Conservation (phyloP, 352 stramenopile species). For the Plasmopara muralis region DNA sequence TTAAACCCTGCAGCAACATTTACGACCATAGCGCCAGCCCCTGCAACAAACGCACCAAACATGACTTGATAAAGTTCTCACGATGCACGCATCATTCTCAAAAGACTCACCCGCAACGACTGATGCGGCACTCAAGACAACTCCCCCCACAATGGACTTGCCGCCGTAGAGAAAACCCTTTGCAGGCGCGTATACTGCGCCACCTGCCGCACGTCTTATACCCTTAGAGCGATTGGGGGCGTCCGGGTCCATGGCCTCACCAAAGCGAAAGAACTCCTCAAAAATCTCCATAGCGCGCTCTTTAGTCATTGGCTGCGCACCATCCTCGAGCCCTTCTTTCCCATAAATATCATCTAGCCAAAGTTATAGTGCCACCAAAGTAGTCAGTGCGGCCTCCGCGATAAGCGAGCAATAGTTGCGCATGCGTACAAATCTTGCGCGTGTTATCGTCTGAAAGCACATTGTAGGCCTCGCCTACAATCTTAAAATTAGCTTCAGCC, state of each 20-base stretch:
- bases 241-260: conserved; percentile 78
- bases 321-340: conserved; percentile 87
- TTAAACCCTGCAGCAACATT: conserved; percentile 80
- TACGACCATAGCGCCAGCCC: conserved; percentile 71
- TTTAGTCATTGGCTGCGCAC: conserved; percentile 75
- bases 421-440: conserved; percentile 78
- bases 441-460: conserved; percentile 89
- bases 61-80: too few relatives aligned
- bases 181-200: conserved; percentile 71
- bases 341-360: conserved; percentile 24
- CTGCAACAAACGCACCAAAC: conserved; percentile 15
- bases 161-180: conserved; percentile 81
- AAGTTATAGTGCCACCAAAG: neutral
- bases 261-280: conserved; percentile 82
- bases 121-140: conserved; percentile 79
- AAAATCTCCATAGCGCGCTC: conserved; percentile 82
- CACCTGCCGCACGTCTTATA: conserved; percentile 65
- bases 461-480: conserved; percentile 92
- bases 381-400: conserved; percentile 3
- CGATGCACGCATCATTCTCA: neutral
- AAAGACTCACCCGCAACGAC: conserved; percentile 30
- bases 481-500: conserved; percentile 91
- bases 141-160: conserved; percentile 72
- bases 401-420: neutral
- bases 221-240: conserved; percentile 72